Conservation (phyloP, 257 asterid genomes). For the Solanum microdontum region DNA sequence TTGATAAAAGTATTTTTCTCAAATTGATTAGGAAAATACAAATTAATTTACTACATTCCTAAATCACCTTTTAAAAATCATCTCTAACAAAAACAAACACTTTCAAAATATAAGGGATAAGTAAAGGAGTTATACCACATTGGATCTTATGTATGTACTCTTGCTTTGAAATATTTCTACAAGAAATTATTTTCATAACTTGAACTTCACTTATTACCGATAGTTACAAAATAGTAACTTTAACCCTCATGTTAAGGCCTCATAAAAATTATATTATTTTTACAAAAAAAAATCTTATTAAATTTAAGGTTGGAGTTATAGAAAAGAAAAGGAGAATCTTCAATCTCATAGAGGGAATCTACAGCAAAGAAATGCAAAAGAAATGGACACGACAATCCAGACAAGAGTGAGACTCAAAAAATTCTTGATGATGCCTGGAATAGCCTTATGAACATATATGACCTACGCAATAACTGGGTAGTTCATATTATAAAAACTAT, state of each 20-base stretch:
- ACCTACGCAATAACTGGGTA: neutral
- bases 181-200: neutral
- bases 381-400: neutral
- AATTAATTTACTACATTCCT: neutral
- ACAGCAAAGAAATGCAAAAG: neutral
- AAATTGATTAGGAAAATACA: neutral
- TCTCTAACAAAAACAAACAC: too few relatives aligned
- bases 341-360: neutral
- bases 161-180: neutral
- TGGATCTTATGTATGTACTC: neutral
- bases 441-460: neutral
- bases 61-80: neutral
- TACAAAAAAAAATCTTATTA: neutral
- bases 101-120: too few relatives aligned
- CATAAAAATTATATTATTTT: neutral
- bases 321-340: neutral
- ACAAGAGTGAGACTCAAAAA: neutral
- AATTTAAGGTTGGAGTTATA: neutral
- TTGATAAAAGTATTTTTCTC: neutral
- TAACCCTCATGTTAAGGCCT: neutral
- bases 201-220: neutral
- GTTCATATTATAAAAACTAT: neutral
- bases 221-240: too few relatives aligned
- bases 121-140: neutral
- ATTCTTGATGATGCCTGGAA: neutral